phyloP scores from a whole-genome alignment of 805 yeast species.

The Yarrowia yakushimensis region DNA sequence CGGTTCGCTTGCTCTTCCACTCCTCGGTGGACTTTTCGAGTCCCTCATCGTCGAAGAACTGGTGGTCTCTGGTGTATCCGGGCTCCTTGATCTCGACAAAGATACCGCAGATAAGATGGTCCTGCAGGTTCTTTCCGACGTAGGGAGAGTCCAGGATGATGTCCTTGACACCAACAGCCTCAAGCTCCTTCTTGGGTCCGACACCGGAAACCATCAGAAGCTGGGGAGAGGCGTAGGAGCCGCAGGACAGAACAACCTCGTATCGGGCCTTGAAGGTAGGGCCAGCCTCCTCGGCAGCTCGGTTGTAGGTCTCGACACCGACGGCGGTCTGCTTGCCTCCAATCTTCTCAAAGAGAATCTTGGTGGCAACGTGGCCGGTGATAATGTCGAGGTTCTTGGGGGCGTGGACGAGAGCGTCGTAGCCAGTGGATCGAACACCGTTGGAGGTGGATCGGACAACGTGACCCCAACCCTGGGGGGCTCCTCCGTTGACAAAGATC shows the following conservation, averaged over 20 bases:
- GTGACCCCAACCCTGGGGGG: conserved; percentile 25
- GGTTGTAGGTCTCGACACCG: conserved; percentile 24
- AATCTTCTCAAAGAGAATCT: conserved; percentile 21
- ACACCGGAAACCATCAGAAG: conserved; percentile 38
- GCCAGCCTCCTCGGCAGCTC: conserved; percentile 23
- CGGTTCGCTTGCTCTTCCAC: conserved; percentile 25
- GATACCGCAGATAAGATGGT: conserved; percentile 34
- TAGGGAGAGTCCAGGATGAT: conserved; percentile 34
- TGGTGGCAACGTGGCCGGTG: conserved; percentile 24
- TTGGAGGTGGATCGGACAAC: conserved; percentile 22
- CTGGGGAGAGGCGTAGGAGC: conserved; percentile 38
- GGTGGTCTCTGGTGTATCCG: conserved; percentile 23
- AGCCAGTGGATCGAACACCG: conserved; percentile 24
- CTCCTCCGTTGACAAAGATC: conserved; percentile 25
- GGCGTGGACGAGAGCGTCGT: conserved; percentile 24
- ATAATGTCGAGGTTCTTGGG: conserved; percentile 23
- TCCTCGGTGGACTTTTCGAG: conserved; percentile 23
- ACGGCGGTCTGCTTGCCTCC: conserved; percentile 25
- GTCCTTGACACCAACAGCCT: conserved; percentile 34
- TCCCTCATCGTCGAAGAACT: conserved; percentile 24
- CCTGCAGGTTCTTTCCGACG: conserved; percentile 39
- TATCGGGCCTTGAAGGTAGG: conserved; percentile 33
- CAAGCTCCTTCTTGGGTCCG: conserved; percentile 37
- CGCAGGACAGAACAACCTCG: conserved; percentile 36
- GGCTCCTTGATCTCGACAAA: conserved; percentile 21